Conservation (phyloP, 768 basidiomycete genomes). For the Mycena metata region DNA sequence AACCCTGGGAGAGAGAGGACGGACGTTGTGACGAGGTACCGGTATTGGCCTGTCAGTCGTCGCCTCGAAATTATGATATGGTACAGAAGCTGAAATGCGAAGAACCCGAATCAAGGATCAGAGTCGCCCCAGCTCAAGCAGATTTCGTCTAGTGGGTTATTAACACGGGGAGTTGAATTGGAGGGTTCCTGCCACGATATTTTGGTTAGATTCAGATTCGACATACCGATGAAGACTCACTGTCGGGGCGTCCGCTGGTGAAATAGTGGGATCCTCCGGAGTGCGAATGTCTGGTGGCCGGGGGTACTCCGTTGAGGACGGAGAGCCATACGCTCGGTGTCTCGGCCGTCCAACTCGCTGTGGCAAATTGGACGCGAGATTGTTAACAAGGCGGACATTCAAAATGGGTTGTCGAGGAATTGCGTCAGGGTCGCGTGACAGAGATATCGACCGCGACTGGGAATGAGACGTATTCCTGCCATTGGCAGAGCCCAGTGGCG, state of each 20-base stretch:
- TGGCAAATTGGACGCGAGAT: slow-evolving; percentile 1
- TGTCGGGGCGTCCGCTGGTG: neutral
- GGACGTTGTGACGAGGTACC: neutral
- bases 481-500: slow-evolving; percentile 18
- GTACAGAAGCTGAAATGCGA: neutral
- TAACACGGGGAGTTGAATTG: neutral
- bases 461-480: slow-evolving; percentile 27
- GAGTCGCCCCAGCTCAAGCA: slow-evolving; percentile 38
- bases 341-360: slow-evolving; percentile 36
- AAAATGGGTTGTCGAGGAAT: slow-evolving; percentile 36
- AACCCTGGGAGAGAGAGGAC: neutral
- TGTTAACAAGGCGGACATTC: slow-evolving; percentile 40
- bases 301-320: slow-evolving; percentile 13
- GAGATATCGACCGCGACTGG: slow-evolving; percentile 34
- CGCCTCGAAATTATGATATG: slow-evolving; percentile 20
- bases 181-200: slow-evolving; percentile 7
- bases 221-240: neutral
- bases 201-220: neutral
- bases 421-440: neutral
- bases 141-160: slow-evolving; percentile 34
- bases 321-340: slow-evolving; percentile 30
- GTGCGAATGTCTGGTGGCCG: neutral
- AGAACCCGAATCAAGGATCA: slow-evolving; percentile 1
- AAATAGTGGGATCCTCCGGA: neutral
- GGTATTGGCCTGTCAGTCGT: neutral